A percentile compares a stretch with the other conserved stretches of the same genome.
Conservation (phyloP, 306 rosid genomes). For the Hylodesmum podocarpum region DNA sequence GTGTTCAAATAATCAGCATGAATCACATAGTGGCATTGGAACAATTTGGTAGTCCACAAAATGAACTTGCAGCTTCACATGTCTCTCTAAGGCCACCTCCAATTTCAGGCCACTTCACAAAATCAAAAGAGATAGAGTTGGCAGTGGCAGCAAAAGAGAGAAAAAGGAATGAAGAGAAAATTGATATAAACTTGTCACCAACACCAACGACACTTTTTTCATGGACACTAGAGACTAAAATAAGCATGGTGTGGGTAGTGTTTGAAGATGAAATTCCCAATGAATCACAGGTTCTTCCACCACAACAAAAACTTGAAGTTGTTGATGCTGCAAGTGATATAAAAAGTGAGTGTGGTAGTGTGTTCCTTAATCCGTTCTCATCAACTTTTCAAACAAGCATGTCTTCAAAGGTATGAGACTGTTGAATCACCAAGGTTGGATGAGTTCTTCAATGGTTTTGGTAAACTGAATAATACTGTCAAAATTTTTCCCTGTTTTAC, state of each 20-base stretch:
- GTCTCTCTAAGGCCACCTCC: slow-evolving; percentile 24
- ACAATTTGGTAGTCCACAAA: slow-evolving; percentile 31
- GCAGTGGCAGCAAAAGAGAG: slow-evolving; percentile 26
- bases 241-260: slow-evolving; percentile 65
- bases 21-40: slow-evolving; percentile 47
- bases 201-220: slow-evolving; percentile 37
- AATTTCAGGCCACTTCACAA: slow-evolving; percentile 10
- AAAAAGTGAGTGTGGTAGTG: slow-evolving; percentile 20
- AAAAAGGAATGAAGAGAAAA: slow-evolving; percentile 36
- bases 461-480: slow-evolving; percentile 5
- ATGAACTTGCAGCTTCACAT: slow-evolving; percentile 22
- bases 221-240: slow-evolving; percentile 57
- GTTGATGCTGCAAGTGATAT: slow-evolving; percentile 1
- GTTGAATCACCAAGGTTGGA: slow-evolving; percentile 24
- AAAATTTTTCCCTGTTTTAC: slow-evolving; percentile 14
- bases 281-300: slow-evolving; percentile 33
- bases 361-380: slow-evolving; percentile 34
- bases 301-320: slow-evolving; percentile 29
- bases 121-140: slow-evolving; percentile 34
- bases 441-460: slow-evolving; percentile 32
- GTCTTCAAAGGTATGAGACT: slow-evolving; percentile 27
- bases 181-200: slow-evolving; percentile 31
- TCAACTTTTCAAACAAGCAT: slow-evolving; percentile 30
- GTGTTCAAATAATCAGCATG: slow-evolving; percentile 53
- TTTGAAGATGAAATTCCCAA: slow-evolving; percentile 57